These are phyloP conservation scores for Iris macrosiphon DNA, from an alignment of 106 monocot genomes.

Conservation along the genomic window DNA sequence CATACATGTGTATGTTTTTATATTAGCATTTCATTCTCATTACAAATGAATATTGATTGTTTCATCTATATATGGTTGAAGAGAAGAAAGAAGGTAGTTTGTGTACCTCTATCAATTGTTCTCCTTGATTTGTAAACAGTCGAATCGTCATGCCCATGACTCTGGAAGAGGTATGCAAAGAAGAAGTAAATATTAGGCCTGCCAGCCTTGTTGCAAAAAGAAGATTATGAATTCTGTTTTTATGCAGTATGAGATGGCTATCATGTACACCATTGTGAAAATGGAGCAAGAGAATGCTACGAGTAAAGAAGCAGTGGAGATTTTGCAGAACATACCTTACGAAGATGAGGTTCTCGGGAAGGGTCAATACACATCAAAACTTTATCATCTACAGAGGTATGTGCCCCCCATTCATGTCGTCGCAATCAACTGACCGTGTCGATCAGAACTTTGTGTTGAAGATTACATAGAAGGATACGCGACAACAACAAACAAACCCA, in stretches of 20 bases:
- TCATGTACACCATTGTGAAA: conserved; percentile 43
- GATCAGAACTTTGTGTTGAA: too few relatives aligned
- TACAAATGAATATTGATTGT: too few relatives aligned
- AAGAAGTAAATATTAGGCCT: neutral
- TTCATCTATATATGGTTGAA: neutral
- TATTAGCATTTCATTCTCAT: conserved; percentile 1
- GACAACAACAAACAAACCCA: too few relatives aligned
- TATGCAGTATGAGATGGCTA: conserved; percentile 40
- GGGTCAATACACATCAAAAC: conserved; percentile 44
- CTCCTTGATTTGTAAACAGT: conserved; percentile 19
- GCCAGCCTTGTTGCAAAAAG: neutral
- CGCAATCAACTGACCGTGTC: too few relatives aligned
- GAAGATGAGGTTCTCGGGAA: conserved; percentile 45
- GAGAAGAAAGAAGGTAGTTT: too few relatives aligned
- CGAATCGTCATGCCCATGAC: conserved; percentile 59
- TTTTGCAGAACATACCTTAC: conserved; percentile 28
- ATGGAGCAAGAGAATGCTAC: conserved; percentile 64
- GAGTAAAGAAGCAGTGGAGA: conserved; percentile 45
- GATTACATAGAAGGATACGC: too few relatives aligned
- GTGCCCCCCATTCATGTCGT: too few relatives aligned
- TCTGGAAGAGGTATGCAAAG: conserved; percentile 43
- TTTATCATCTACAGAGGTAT: conserved; percentile 55
- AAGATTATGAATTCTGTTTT: neutral
- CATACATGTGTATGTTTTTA: neutral
- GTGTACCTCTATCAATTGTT: neutral